phyloP scores from a whole-genome alignment of 1,284 basidiomycete genomes.

The Apiotrichum domesticum region DNA sequence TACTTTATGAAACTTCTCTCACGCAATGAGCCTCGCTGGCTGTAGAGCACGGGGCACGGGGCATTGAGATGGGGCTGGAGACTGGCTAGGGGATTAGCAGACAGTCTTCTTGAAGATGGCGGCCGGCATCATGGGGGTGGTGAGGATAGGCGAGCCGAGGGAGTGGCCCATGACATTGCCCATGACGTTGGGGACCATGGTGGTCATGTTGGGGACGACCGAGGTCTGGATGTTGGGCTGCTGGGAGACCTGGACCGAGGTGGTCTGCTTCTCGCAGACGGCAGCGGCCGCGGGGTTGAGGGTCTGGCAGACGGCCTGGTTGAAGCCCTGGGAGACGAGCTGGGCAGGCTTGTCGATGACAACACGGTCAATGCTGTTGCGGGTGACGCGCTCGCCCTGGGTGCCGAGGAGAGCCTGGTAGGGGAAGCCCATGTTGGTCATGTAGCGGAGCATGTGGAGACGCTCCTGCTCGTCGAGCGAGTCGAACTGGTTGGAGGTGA shows the following conservation, averaged over 20 bases:
- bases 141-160: neutral
- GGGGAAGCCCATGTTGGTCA: neutral
- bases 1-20: too few species aligned
- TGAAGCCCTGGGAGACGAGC: neutral
- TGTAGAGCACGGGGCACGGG: too few species aligned
- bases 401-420: neutral
- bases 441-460: too few species aligned
- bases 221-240: too few species aligned
- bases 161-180: too few species aligned
- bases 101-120: neutral
- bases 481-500: neutral
- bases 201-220: too few species aligned
- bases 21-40: too few species aligned
- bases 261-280: neutral
- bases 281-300: neutral
- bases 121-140: neutral
- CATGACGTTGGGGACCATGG: too few species aligned
- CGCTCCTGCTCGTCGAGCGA: neutral
- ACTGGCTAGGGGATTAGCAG: neutral
- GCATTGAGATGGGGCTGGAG: too few species aligned
- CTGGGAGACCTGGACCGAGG: too few species aligned
- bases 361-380: neutral
- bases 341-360: neutral
- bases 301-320: constrained; percentile 1
- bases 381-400: neutral